These are phyloP conservation scores for Ziziphus jujuba DNA, from an alignment of 306 rosid species.

Conservation along the genomic window DNA sequence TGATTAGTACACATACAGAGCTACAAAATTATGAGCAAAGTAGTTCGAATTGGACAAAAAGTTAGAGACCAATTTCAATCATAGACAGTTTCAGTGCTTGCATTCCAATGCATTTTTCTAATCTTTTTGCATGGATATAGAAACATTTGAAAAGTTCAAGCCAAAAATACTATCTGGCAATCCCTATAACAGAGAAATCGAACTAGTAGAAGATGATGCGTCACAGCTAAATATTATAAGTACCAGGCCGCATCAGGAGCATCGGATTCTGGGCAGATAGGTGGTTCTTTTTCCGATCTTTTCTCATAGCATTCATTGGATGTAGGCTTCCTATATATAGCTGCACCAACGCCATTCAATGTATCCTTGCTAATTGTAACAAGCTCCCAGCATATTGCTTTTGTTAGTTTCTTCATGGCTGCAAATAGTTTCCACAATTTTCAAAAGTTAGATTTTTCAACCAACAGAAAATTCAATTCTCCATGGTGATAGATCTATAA, in stretches of 20 bases:
- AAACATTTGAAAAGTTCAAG: not conserved
- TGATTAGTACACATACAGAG: slow-evolving; percentile 3
- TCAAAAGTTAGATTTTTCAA: slow-evolving; percentile 31
- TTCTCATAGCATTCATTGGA: slow-evolving; percentile 85
- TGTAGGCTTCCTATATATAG: slow-evolving; percentile 75
- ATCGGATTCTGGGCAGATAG: slow-evolving; percentile 67
- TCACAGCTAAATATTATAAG: slow-evolving; percentile 14
- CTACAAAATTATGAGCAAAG: slow-evolving; percentile 10
- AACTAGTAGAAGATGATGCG: not conserved
- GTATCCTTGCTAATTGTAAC: slow-evolving; percentile 71
- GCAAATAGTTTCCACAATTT: slow-evolving; percentile 31
- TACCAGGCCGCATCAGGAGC: slow-evolving; percentile 96
- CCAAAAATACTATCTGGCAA: not conserved
- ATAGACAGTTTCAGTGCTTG: slow-evolving; percentile 7
- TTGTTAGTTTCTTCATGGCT: slow-evolving; percentile 84
- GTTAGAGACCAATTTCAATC: slow-evolving; percentile 3
- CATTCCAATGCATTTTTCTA: slow-evolving; percentile 4
- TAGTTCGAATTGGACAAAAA: slow-evolving; percentile 6
- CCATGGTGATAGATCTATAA: not conserved
- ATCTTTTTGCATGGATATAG: not conserved
- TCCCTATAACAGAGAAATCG: not conserved
- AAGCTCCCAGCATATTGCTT: slow-evolving; percentile 86
- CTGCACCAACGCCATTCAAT: slow-evolving; percentile 80
- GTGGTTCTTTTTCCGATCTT: slow-evolving; percentile 67
- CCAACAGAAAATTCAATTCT: not conserved